Conservation (phyloP, 805 yeast genomes). For the Saccharomycopsis synnaedendra region DNA sequence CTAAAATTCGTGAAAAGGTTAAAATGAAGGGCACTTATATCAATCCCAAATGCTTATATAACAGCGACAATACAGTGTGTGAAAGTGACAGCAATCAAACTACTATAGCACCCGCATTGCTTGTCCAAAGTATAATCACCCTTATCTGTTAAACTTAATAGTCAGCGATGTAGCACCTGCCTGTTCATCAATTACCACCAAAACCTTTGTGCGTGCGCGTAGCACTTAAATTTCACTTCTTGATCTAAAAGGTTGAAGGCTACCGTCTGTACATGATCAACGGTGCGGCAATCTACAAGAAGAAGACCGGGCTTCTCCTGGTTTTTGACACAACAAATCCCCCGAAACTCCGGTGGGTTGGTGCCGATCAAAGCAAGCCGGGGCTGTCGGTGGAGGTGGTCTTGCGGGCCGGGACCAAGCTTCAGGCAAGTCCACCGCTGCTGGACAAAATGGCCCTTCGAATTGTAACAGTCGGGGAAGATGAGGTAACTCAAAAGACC, state of each 20-base stretch:
- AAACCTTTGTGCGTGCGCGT: too few relatives aligned
- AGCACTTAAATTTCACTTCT: too few relatives aligned
- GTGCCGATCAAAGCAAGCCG: constrained; percentile 34
- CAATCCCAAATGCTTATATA: too few relatives aligned
- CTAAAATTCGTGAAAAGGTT: too few relatives aligned
- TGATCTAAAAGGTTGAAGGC: not conserved
- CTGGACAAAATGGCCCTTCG: constrained; percentile 58
- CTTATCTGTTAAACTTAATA: too few relatives aligned
- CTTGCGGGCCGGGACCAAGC: constrained; percentile 32
- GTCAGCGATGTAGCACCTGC: too few relatives aligned
- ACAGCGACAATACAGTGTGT: too few relatives aligned
- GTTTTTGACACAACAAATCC: constrained; percentile 47
- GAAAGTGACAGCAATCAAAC: too few relatives aligned
- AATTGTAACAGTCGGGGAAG: constrained; percentile 33
- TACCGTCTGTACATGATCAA: constrained; percentile 9
- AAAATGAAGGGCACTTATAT: too few relatives aligned
- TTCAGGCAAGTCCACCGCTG: constrained; percentile 62
- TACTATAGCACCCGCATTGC: too few relatives aligned
- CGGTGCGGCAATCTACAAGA: constrained; percentile 15
- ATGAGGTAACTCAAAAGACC: constrained; percentile 21
- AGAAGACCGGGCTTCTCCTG: constrained; percentile 35
- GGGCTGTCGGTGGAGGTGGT: constrained; percentile 29
- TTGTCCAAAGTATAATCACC: too few relatives aligned
- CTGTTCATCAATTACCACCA: too few relatives aligned
- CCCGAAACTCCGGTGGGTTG: constrained; percentile 45